These are phyloP conservation scores for Phytophthora pistaciae DNA, from an alignment of 352 stramenopile genomes.

Conservation along the genomic window DNA sequence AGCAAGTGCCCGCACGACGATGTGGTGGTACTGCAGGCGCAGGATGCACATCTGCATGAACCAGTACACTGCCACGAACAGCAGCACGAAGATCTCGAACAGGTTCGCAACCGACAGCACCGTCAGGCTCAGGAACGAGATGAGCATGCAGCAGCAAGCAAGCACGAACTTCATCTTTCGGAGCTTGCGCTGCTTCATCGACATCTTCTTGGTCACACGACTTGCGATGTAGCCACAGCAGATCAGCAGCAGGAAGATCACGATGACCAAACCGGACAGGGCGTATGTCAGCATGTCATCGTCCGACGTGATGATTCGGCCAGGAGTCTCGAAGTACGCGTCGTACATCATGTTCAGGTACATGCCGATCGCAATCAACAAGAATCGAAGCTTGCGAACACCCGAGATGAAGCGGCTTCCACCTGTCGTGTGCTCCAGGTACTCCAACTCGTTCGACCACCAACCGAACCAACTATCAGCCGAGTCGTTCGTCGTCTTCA, in stretches of 20 bases:
- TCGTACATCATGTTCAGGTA: conserved; percentile 88
- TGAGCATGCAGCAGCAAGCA: conserved; percentile 69
- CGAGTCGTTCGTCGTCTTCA: conserved; percentile 89
- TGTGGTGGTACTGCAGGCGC: conserved; percentile 86
- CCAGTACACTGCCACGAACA: conserved; percentile 85
- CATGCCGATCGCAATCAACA: conserved; percentile 74
- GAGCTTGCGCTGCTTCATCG: conserved; percentile 91
- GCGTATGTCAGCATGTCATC: conserved; percentile 73
- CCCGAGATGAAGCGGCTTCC: conserved; percentile 71
- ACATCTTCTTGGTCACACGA: conserved; percentile 91
- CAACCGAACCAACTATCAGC: conserved; percentile 90
- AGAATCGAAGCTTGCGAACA: conserved; percentile 86
- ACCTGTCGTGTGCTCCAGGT: conserved; percentile 82
- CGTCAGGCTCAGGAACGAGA: conserved; percentile 77
- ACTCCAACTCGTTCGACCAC: conserved; percentile 87
- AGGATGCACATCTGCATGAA: conserved; percentile 88
- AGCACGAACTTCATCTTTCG: conserved; percentile 91
- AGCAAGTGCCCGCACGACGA: conserved; percentile 81
- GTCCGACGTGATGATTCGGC: conserved; percentile 60
- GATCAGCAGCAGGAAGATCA: conserved; percentile 77
- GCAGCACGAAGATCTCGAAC: conserved; percentile 74
- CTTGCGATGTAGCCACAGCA: conserved; percentile 88
- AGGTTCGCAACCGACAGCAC: conserved; percentile 78
- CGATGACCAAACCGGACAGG: conserved; percentile 67
- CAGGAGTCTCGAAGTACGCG: conserved; percentile 75